phyloP scores from a whole-genome alignment of 495 filamentous ascomycete genomes.

The Baudoinia panamericana region DNA sequence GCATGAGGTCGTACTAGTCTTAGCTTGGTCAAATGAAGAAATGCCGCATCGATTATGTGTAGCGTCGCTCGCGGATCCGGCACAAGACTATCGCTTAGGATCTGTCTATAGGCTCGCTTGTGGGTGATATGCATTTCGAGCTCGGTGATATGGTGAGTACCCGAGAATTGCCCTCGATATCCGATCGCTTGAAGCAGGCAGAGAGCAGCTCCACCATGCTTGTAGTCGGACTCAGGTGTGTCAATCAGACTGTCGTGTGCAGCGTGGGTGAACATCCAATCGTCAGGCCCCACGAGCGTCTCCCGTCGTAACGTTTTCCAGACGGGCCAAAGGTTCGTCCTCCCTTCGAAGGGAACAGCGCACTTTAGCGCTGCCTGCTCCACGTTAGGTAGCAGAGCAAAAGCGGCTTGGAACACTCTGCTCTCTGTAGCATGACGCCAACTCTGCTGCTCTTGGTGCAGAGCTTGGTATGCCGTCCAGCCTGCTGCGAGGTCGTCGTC shows the following conservation, averaged over 20 bases:
- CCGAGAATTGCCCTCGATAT: neutral
- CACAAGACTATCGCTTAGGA: neutral
- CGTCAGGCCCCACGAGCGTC: constrained; percentile 3
- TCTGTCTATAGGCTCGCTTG: neutral
- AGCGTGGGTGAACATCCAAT: neutral
- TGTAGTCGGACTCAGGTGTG: too few species aligned
- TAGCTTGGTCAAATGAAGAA: too few species aligned
- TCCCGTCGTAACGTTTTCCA: neutral
- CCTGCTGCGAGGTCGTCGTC: neutral
- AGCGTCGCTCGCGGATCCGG: too few species aligned
- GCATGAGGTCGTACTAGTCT: too few species aligned
- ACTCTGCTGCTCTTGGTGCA: neutral
- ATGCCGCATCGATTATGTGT: too few species aligned
- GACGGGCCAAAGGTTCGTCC: neutral
- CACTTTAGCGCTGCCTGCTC: neutral
- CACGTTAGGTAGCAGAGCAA: neutral
- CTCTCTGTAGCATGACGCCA: neutral
- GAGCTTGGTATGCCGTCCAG: neutral
- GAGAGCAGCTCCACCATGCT: neutral
- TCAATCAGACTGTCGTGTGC: too few species aligned
- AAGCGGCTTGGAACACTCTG: constrained; percentile 1
- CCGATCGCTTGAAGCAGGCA: constrained; percentile 3
- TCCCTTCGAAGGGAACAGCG: neutral
- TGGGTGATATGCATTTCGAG: neutral
- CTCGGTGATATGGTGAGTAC: neutral